Evolutionary conservation across 163 green algal species (phyloP), one percentile per base, ranked within the genome.

Genomic region (Trebouxia gelatinosa): DNA sequence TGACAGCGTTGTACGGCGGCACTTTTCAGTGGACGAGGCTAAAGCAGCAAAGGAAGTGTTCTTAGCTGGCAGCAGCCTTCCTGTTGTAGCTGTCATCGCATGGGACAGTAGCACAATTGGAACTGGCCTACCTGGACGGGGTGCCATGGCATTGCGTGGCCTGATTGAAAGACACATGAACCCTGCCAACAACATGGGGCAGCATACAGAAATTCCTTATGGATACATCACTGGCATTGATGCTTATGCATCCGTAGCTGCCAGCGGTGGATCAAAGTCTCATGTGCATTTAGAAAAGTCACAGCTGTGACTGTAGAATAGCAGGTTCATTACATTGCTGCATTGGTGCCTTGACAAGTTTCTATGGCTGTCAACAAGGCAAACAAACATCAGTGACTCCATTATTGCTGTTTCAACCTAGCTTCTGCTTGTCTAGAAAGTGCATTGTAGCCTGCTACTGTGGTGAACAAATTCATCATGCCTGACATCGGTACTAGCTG

Each of bases 41-140:
- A 78, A 87, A 51, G 70, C 19, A 11, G 85, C 88, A 48, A 79
- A 81, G 51, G 93, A 97, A 84, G 89, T 88, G 0, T 91, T 95
- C 50, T 46, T 94, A 16, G 80, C 87, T 1, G 83, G 81, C 67
- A 90, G 62, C 76, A 82, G 39, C 34, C 23, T 77, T 54, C 31
- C 39, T 62, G 40, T 74, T 34, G 16, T 29, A 62, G 62, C 51
- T 29, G 59, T 78, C 16, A 48, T 50, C 46, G 19, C 19, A 57
- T 90, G 87, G 74, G 84, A 95, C 70, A 83, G 66, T 5, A 5
- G 83, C 28, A 1, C 38, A 13, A 85, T 95, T 62, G 85, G 43
- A 39, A 85, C 92, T 61, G 87, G 87, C 51, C 68, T 67, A 23
- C 58, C 80, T 1, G 92, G 92, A 23, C 66, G 85, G 21, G 80